Conservation (phyloP, 805 yeast genomes). For the Ogataea minuta region DNA sequence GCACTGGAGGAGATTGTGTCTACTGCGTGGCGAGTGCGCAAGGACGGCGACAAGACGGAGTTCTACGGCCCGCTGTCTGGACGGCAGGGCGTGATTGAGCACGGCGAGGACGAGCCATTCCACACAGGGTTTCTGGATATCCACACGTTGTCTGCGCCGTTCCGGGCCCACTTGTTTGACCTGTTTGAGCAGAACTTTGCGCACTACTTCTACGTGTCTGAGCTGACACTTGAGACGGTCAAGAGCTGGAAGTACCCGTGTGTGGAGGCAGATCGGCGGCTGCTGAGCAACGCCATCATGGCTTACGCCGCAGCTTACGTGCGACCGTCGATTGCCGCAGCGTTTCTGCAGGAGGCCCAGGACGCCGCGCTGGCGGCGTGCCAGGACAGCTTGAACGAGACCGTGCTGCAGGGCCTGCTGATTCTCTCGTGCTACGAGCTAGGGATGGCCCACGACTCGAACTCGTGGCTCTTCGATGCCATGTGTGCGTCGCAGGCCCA, state of each 20-base stretch:
- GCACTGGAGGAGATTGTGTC: conserved; percentile 35
- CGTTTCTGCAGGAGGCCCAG: conserved; percentile 24
- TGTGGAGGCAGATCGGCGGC: conserved; percentile 28
- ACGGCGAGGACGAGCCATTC: conserved; percentile 20
- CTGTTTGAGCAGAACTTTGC: conserved; percentile 29
- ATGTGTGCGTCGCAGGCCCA: conserved; percentile 33
- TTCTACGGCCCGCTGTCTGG: conserved; percentile 38
- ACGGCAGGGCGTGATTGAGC: conserved; percentile 26
- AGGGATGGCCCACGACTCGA: conserved; percentile 35
- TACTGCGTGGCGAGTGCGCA: conserved; percentile 35
- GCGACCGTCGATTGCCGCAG: conserved; percentile 17
- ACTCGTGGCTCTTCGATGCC: conserved; percentile 34
- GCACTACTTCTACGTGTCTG: conserved; percentile 27
- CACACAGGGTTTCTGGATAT: conserved; percentile 12
- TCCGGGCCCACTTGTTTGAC: conserved; percentile 12
- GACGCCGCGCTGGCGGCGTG: conserved; percentile 25
- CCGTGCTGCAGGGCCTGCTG: conserved; percentile 29
- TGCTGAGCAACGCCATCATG: conserved; percentile 30
- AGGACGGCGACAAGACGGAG: conserved; percentile 29
- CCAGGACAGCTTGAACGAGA: conserved; percentile 21
- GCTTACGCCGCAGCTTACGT: conserved; percentile 30
- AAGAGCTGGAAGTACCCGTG: conserved; percentile 30
- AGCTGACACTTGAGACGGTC: conserved; percentile 23
- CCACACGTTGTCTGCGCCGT: conserved; percentile 7
- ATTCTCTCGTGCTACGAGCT: conserved; percentile 33